These are phyloP conservation scores for Decorospora gaudefroyi DNA, from an alignment of 2,329 filamentous ascomycete species.

Conservation along the genomic window DNA sequence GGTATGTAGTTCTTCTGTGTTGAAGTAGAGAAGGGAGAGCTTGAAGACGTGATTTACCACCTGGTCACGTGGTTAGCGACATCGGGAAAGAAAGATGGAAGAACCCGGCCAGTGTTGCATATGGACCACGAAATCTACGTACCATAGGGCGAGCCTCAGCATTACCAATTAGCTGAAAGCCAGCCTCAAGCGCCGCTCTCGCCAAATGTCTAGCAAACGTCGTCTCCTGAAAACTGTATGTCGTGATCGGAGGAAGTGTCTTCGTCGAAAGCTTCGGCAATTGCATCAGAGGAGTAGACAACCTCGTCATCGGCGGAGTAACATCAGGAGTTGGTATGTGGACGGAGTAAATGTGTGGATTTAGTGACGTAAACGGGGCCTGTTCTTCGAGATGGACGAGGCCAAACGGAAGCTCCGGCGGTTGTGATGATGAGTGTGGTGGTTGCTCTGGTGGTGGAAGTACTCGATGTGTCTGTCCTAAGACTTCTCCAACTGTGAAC, in stretches of 20 bases:
- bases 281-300: slow-evolving; percentile 29
- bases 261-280: slow-evolving; percentile 34
- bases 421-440: slow-evolving; percentile 6
- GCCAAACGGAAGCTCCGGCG: slow-evolving; percentile 37
- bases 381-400: slow-evolving; percentile 33
- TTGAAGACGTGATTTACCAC: slow-evolving; percentile 63
- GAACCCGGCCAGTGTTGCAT: too few relatives aligned
- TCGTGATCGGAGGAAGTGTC: slow-evolving; percentile 49
- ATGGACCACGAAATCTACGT: too few relatives aligned
- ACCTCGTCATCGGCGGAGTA: slow-evolving; percentile 34
- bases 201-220: slow-evolving; percentile 74
- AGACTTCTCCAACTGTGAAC: slow-evolving; percentile 22
- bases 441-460: slow-evolving; percentile 7
- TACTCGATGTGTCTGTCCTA: slow-evolving; percentile 26
- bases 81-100: not conserved
- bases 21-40: slow-evolving; percentile 66
- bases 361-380: slow-evolving; percentile 16
- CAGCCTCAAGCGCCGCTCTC: slow-evolving; percentile 66
- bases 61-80: slow-evolving; percentile 3
- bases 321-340: slow-evolving; percentile 32
- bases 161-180: slow-evolving; percentile 62
- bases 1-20: slow-evolving; percentile 46
- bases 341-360: slow-evolving; percentile 28
- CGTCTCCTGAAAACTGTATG: slow-evolving; percentile 66
- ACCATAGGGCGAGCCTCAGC: slow-evolving; percentile 29